Evolutionary conservation across 768 basidiomycete genomes (phyloP), one percentile per base, ranked within the genome.

Genomic region (Mycena albidolilacea): DNA sequence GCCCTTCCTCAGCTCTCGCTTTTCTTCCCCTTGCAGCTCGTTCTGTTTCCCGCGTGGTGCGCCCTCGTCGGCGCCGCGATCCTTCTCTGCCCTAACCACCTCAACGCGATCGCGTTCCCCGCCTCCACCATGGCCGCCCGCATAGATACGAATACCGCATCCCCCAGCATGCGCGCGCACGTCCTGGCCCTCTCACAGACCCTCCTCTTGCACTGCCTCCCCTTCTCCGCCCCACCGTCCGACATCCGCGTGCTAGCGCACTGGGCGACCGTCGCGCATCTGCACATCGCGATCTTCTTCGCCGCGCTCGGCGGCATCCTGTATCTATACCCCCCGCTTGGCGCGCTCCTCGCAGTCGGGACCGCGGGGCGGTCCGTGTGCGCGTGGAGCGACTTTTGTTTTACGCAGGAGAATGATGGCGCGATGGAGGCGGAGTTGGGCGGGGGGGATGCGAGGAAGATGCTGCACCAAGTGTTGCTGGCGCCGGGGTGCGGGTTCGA

Each of bases 251-350:
- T 15, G 15, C 70, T 75, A 50, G 75, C 68, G 6, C 71, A 75
- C 52, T 75, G 75, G 75, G 71, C 71, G 19, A 41, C 75, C 44
- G 68, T 75, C 14, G 75, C 75, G 37, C 75, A 64, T 60, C 41
- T 72, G 14, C 75, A 75, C 65, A 61, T 73, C 54, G 68, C 55
- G 14, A 60, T 72, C 54, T 73, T 72, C 64, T 60, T 72, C 38
- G 67, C 71, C 21, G 10, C 59, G 23, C 69, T 75, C 54, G 68
- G 21, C 8, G 71, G 38, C 23, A 1, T 64, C 11, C 57, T 50
- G 35, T 75, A 73, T 57, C 21, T 68, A 3, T 7, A 54, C 39
- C 71, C 60, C 5, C 60, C 64, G 35, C 21, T 54, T 5, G 68
- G 75, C 0, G 65, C 21, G 43, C 65, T 75, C 3, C 38, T 75